phyloP scores from a whole-genome alignment of 495 filamentous ascomycete species.

The Hypoxylon intermedium region DNA sequence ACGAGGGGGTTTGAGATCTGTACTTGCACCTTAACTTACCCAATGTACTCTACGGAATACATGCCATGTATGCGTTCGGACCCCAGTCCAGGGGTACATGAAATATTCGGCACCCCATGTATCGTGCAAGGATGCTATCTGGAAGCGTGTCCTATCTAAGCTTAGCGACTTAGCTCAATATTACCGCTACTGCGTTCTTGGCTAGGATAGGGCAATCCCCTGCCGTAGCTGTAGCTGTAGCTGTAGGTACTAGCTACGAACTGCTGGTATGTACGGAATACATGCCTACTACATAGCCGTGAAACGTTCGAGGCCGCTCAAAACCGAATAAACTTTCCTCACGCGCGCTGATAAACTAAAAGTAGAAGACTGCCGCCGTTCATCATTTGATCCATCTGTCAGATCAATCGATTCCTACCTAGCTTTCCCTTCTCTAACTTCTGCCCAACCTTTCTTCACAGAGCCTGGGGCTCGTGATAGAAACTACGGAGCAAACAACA shows the following conservation, averaged over 20 bases:
- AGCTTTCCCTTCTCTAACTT: slow-evolving; percentile 17
- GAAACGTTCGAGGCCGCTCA: slow-evolving; percentile 27
- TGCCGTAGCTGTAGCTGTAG: neutral
- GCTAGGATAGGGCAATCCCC: slow-evolving; percentile 25
- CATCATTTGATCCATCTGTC: neutral
- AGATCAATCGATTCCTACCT: neutral
- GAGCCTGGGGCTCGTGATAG: neutral
- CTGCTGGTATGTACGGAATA: neutral
- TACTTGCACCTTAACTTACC: too few species aligned
- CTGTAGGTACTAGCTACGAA: neutral
- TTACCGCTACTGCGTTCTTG: slow-evolving; percentile 15
- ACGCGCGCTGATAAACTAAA: slow-evolving; percentile 23
- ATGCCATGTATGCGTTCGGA: slow-evolving; percentile 4
- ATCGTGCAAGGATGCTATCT: slow-evolving; percentile 7
- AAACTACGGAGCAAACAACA: neutral
- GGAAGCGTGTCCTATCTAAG: slow-evolving; percentile 13
- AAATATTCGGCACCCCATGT: neutral
- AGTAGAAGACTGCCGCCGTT: slow-evolving; percentile 24
- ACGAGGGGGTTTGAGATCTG: too few species aligned
- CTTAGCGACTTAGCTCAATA: slow-evolving; percentile 16
- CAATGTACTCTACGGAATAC: too few species aligned
- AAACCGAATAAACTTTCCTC: slow-evolving; percentile 17
- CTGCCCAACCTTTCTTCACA: slow-evolving; percentile 3
- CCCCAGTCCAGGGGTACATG: slow-evolving; percentile 34
- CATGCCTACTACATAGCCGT: slow-evolving; percentile 10